Evolutionary conservation across 1,284 basidiomycete genomes (phyloP).

Genomic region (Malassezia caprae): DNA sequence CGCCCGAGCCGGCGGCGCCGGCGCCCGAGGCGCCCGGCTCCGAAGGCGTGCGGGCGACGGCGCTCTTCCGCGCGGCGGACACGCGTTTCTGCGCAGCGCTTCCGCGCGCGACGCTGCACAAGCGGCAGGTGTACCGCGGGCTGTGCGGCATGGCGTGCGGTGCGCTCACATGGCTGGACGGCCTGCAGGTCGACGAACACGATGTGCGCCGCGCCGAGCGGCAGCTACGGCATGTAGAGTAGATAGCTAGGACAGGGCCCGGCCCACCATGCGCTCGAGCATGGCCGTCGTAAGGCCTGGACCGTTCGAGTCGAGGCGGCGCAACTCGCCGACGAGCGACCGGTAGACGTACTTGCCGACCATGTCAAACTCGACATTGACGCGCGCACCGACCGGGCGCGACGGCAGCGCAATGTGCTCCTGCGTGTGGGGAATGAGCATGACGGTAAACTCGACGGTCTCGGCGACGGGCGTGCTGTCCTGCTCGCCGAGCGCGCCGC

Average conservation of each 20-base stretch:
- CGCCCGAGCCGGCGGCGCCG: neutral
- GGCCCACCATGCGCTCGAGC: constrained; percentile 30
- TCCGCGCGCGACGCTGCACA: constrained; percentile 22
- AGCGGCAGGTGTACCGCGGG: constrained; percentile 37
- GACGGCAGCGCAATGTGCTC: constrained; percentile 40
- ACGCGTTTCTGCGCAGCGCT: constrained; percentile 33
- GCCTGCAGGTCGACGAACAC: constrained; percentile 27
- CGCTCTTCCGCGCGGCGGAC: constrained; percentile 30
- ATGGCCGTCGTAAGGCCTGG: constrained; percentile 18
- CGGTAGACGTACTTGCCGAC: constrained; percentile 46
- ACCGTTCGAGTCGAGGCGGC: neutral
- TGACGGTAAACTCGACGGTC: constrained; percentile 43
- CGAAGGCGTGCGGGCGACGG: constrained; percentile 18
- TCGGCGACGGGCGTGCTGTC: constrained; percentile 13
- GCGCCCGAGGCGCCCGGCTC: constrained; percentile 14
- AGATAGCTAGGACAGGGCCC: constrained; percentile 3
- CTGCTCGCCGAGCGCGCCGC: constrained; percentile 21
- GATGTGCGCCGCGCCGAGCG: constrained; percentile 33
- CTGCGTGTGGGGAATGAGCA: constrained; percentile 48
- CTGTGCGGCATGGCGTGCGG: constrained; percentile 41
- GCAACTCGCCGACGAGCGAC: constrained; percentile 9
- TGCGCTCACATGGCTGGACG: constrained; percentile 40
- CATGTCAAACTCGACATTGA: constrained; percentile 48
- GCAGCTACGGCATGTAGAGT: constrained; percentile 17
- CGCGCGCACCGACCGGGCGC: constrained; percentile 39